These are phyloP conservation scores for Corymbia calophylla DNA, from an alignment of 441 rosid species.

Conservation along the genomic window DNA sequence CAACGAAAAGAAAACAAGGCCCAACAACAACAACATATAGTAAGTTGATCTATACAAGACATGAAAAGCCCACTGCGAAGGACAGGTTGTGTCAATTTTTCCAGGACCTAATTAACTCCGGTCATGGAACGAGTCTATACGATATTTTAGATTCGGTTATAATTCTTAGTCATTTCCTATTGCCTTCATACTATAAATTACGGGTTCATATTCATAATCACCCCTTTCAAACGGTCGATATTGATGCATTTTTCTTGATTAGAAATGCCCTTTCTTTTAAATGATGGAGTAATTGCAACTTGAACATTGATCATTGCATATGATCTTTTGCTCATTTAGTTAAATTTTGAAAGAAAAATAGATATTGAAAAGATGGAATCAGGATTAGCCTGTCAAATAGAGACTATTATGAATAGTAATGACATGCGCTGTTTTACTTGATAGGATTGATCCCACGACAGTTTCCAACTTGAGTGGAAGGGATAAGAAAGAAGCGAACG, in stretches of 20 bases:
- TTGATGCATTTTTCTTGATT: neutral
- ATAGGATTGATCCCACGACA: neutral
- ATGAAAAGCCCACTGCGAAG: neutral
- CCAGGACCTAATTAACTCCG: neutral
- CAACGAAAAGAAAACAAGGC: neutral
- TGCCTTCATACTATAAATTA: neutral
- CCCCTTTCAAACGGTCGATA: neutral
- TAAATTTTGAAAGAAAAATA: neutral
- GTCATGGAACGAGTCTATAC: neutral
- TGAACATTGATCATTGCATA: neutral
- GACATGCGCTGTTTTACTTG: neutral
- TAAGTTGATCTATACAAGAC: neutral
- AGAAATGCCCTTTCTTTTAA: neutral
- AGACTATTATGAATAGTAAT: neutral
- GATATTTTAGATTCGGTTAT: neutral
- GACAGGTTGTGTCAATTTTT: neutral
- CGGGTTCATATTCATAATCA: neutral
- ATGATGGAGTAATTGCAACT: neutral
- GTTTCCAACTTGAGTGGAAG: neutral
- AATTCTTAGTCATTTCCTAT: no score
- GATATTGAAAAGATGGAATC: neutral
- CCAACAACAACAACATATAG: neutral
- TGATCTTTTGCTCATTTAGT: neutral
- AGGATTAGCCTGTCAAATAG: neutral
- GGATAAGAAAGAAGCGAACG: neutral